Evolutionary conservation across 495 filamentous ascomycete species (phyloP), one percentile per base, ranked within the genome.

Genomic region (Lindgomyces ingoldianus): DNA sequence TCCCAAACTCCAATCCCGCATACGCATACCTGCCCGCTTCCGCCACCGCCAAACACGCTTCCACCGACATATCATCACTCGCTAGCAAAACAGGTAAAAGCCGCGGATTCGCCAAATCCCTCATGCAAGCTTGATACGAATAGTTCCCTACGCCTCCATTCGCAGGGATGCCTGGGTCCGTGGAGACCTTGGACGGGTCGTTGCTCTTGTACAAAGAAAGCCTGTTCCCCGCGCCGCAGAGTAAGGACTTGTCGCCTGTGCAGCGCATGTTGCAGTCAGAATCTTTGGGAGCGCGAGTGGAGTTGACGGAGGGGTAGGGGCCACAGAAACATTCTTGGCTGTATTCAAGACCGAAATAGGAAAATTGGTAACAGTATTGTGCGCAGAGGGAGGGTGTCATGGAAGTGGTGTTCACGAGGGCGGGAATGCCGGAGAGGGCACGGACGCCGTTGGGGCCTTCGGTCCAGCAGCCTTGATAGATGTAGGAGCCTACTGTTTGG

Each of bases 261-360:
- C 84, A 86, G 26, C 73, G 67, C 72, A 80, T 79, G 65, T 72
- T 81, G 68, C 83, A 86, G 24, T 80, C 79, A 18, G 73, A 45
- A 1, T 26, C 59, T 26, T 55, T 50, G 10, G 25, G 19, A 18
- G 65, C 52, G 45, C 52, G 46, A 33, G 42, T 21, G 4, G 54
- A 33, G 30, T 11, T 24, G 3, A 25, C n/a, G 14, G 21, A 16
- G 25, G 44, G 55, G 56, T 53, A 42, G 1, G 46, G 30, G 3
- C 64, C 64, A 48, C 64, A 70, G 30, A 56, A 70, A 42, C 62
- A 67, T 41, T 71, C 68, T 1, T 16, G 27, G 42, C 53, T 47
- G 19, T 69, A 52, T 22, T 74, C 72, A 49, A 69, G 33, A 22
- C 66, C 66, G 42, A 69, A 66, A 41, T 21, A 64, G 36, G 54